Evolutionary conservation across 306 rosid genomes (phyloP).

Genomic region (Castanea sativa): DNA sequence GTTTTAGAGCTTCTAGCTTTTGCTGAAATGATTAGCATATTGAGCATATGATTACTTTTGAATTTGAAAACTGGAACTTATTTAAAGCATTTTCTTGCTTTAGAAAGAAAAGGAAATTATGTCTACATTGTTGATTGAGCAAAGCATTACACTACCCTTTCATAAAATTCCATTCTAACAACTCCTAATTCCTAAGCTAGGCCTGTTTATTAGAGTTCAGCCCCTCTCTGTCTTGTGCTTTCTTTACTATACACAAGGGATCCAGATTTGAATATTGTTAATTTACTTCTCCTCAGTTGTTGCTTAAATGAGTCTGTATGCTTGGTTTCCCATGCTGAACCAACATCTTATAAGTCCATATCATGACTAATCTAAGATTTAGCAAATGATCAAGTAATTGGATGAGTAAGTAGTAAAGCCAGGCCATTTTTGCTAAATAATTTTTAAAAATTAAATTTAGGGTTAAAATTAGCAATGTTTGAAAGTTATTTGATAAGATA

Average conservation of each 20-base stretch:
- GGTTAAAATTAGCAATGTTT: no score
- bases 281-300: background rate
- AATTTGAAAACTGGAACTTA: background rate
- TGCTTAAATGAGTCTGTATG: background rate
- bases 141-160: background rate
- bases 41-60: background rate
- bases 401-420: no score
- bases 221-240: background rate
- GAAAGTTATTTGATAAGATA: no score
- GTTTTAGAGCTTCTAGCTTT: background rate
- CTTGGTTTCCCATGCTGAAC: background rate
- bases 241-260: background rate
- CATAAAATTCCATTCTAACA: background rate
- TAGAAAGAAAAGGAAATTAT: background rate
- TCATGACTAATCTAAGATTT: no score
- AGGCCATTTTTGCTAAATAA: no score
- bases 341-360: background rate
- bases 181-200: background rate
- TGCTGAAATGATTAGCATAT: background rate
- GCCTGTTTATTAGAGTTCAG: background rate
- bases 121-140: background rate
- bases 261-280: background rate
- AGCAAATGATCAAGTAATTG: no score
- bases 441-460: no score
- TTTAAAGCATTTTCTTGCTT: background rate